A percentile compares a stretch with the other conserved stretches of the same genome.
phyloP scores from a whole-genome alignment of 1,284 basidiomycete species.

The Leucoagaricus sp. region DNA sequence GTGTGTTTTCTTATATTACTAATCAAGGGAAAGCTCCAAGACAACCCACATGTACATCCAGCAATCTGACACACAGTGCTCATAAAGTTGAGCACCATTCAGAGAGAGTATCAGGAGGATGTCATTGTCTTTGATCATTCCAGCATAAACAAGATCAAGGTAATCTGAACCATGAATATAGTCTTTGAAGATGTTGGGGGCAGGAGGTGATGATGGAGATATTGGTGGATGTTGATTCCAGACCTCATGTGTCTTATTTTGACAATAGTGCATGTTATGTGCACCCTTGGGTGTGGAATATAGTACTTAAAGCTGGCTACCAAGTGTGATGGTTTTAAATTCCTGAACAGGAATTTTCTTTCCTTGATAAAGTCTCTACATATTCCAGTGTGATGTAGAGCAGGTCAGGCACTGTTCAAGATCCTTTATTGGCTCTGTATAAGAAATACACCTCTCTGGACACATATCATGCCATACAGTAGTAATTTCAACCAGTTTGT shows the following conservation, averaged over 20 bases:
- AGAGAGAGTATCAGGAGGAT: conserved; percentile 11
- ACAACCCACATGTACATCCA: too few species aligned
- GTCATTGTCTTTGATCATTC: conserved; percentile 5
- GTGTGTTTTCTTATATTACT: conserved; percentile 26
- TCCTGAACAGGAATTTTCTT: not conserved
- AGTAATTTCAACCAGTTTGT: conserved; percentile 13
- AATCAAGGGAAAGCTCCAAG: conserved; percentile 21
- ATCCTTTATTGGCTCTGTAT: conserved; percentile 16
- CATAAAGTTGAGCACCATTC: conserved; percentile 16
- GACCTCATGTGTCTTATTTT: not conserved
- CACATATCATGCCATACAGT: conserved; percentile 22
- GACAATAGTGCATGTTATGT: conserved; percentile 1
- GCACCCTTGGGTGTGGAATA: conserved; percentile 2
- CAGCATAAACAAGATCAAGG: not conserved
- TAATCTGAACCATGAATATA: conserved; percentile 3
- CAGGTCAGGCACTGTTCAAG: conserved; percentile 16
- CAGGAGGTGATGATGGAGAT: too few species aligned
- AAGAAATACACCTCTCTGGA: conserved; percentile 20
- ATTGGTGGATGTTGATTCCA: not conserved
- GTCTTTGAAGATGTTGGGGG: not conserved
- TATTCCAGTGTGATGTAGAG: not conserved
- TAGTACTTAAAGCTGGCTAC: conserved; percentile 10
- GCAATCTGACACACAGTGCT: conserved; percentile 25
- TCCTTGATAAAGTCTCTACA: not conserved
- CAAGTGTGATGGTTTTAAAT: conserved; percentile 9